Evolutionary conservation across 352 stramenopile genomes (phyloP).

Genomic region (Halophytophthora batemanensis): DNA sequence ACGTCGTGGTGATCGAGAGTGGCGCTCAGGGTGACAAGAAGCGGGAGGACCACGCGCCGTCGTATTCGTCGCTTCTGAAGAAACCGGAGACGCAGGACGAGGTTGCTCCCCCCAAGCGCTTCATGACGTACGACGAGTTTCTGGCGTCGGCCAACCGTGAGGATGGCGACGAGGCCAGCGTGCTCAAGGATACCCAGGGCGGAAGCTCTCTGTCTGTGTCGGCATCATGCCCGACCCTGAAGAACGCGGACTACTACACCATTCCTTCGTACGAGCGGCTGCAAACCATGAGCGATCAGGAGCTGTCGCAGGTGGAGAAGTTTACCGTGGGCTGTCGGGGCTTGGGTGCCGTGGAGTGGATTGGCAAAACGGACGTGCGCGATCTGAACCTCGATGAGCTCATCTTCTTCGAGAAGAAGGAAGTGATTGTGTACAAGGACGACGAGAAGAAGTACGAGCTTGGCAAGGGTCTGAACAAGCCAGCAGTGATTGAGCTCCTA

Average conservation of each 20-base stretch:
- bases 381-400: constrained; percentile 76
- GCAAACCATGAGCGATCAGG: constrained; percentile 66
- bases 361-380: constrained; percentile 78
- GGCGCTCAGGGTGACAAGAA: constrained; percentile 28
- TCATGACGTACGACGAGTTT: constrained; percentile 83
- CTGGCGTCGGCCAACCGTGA: constrained; percentile 60
- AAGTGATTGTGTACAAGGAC: constrained; percentile 85
- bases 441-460: constrained; percentile 81
- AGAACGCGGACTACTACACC: constrained; percentile 80
- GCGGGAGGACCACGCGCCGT: constrained; percentile 17
- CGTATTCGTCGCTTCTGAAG: constrained; percentile 28
- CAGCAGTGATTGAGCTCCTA: constrained; percentile 74
- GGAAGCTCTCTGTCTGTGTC: constrained; percentile 12
- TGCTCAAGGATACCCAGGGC: constrained; percentile 26
- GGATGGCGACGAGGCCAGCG: constrained; percentile 29
- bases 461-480: constrained; percentile 71
- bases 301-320: constrained; percentile 64
- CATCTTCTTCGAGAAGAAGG: constrained; percentile 80
- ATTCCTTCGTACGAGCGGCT: constrained; percentile 64
- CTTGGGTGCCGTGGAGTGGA: constrained; percentile 76
- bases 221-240: constrained; percentile 58
- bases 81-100: constrained; percentile 27
- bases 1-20: constrained; percentile 74
- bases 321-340: constrained; percentile 82
- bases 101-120: constrained; percentile 41